Base-by-base conservation (phyloP, 768 basidiomycete genomes). In the Lactarius trivialis region DNA sequence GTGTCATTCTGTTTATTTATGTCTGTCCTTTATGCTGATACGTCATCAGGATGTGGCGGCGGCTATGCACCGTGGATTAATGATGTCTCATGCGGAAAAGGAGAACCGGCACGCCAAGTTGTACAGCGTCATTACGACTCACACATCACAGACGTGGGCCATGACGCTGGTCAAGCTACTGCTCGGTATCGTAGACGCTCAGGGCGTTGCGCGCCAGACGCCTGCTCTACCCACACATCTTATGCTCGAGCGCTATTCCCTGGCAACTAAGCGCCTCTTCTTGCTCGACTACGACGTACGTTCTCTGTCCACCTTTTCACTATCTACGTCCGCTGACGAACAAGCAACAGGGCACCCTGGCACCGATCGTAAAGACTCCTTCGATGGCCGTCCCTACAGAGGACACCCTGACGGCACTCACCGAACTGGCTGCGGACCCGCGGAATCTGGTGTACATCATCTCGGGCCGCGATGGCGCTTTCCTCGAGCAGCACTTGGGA, bases 111-210 rank as follows among this genome's bases (percentile, higher is more conserved):
- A 99, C 66, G 81, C 73, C 19, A 82, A 81, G 61, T 78, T 98
- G 51, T 84, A 93, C 78, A 85, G 88, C 65, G 84, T 88, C 59
- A 93, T 97, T 60, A 88, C 88, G 17, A 93, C 90, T 36, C 94
- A 98, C 71, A 98, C 96, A 0, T 88, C 88, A n/a, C 90, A 93
- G 65, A 89, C 89, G 30, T 98, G 96, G 96, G 94, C 93, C 14
- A 85, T 90, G 19, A 85, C 91, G 17, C 82, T 98, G 54, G 84
- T 90, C 67, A 90, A 92, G 79, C 88, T 92, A 82, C 81, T 98
- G 9, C 80, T 98, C 52, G 83, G 85, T 49, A 89, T 91, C 71
- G 81, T 97, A 66, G 85, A 86, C 34, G 79, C 83, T 39, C 85
- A 90, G 73, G 87, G 88, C 56, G 85, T 86, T 50, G 89, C 93